A percentile compares a stretch with the other conserved stretches of the same genome.
These are phyloP conservation scores for Sporothrix pseudoabietina DNA, from an alignment of 2,329 filamentous ascomycete species.

Conservation along the genomic window DNA sequence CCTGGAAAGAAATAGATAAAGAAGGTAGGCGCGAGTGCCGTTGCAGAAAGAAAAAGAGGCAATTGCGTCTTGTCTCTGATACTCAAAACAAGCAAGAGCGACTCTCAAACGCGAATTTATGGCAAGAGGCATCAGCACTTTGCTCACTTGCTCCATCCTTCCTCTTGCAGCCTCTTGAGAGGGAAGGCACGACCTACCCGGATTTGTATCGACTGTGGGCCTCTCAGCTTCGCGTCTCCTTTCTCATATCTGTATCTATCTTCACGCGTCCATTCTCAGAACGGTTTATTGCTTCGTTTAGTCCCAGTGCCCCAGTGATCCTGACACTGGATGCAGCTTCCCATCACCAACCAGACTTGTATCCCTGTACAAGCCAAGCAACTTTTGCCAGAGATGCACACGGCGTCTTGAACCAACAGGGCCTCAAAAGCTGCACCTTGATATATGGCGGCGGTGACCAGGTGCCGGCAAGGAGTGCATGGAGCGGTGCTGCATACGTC, in stretches of 20 bases:
- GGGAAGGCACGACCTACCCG: not conserved
- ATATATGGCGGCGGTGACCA: not conserved
- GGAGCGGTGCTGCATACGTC: not conserved
- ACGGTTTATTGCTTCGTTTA: not conserved
- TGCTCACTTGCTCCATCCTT: not conserved
- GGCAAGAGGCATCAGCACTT: not conserved
- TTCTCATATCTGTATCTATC: not conserved
- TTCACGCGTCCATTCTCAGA: not conserved
- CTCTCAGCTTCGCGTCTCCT: not conserved
- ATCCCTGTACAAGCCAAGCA: not conserved
- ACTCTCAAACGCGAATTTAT: too few relatives aligned
- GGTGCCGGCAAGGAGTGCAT: not conserved
- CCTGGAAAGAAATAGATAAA: not conserved
- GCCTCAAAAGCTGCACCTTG: not conserved
- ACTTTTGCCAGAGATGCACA: not conserved
- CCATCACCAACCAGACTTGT: not conserved
- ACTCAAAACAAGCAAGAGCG: not conserved
- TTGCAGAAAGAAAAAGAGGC: conserved; percentile 13
- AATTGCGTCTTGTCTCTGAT: not conserved
- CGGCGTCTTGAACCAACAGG: not conserved
- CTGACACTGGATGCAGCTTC: not conserved
- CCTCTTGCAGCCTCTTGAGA: not conserved
- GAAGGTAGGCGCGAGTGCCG: conserved; percentile 1
- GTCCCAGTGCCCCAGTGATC: not conserved
- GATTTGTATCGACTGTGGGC: not conserved